phyloP scores from a whole-genome alignment of 352 stramenopile genomes.

The Phytophthora melonis region DNA sequence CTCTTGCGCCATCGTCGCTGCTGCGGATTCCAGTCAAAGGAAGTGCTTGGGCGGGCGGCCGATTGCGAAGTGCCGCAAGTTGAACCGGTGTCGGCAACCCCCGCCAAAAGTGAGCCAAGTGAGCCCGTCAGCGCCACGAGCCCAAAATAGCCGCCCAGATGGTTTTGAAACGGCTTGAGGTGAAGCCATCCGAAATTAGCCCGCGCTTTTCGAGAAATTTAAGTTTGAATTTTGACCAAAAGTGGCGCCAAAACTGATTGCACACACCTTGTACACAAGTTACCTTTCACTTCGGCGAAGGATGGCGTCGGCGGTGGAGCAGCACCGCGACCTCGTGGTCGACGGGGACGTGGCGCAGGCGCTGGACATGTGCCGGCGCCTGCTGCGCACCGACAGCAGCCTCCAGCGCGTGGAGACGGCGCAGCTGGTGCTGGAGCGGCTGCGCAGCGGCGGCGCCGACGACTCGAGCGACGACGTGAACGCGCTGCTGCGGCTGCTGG shows the following conservation, averaged over 20 bases:
- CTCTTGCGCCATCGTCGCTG: conserved; percentile 28
- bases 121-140: conserved; percentile 4
- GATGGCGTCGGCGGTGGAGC: conserved; percentile 35
- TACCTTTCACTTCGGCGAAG: too few relatives aligned
- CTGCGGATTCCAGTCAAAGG: background rate
- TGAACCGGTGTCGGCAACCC: conserved; percentile 22
- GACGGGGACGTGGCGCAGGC: conserved; percentile 57
- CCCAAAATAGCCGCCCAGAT: conserved; percentile 31
- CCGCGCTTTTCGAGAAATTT: conserved; percentile 5
- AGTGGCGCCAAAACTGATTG: too few relatives aligned
- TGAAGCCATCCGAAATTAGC: conserved; percentile 17
- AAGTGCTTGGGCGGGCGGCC: background rate
- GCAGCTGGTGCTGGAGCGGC: conserved; percentile 73
- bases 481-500: conserved; percentile 73
- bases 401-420: conserved; percentile 56
- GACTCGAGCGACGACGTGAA: conserved; percentile 80
- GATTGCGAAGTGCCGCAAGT: conserved; percentile 32
- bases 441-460: conserved; percentile 52
- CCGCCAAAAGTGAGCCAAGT: conserved; percentile 19
- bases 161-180: conserved; percentile 29
- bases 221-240: conserved; percentile 11
- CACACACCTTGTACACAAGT: too few relatives aligned
- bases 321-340: conserved; percentile 60
- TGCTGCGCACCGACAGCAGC: conserved; percentile 60
- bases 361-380: conserved; percentile 57